Percentiles rank a stretch among this genome's conserved stretches.
These are phyloP conservation scores for Parmelia sp. DNA, from an alignment of 495 filamentous ascomycete species.

Conservation along the genomic window DNA sequence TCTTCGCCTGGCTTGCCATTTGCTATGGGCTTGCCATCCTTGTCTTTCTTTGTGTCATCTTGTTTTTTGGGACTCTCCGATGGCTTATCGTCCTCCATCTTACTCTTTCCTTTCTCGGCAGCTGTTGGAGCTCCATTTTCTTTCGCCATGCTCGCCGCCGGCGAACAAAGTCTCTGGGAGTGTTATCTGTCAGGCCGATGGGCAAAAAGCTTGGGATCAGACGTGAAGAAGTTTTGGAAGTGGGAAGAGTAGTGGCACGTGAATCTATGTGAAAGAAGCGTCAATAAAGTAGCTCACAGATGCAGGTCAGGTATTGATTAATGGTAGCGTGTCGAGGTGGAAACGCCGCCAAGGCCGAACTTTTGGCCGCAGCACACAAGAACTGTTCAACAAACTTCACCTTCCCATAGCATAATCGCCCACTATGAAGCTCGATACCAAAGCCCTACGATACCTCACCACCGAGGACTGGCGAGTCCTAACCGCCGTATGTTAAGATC, in stretches of 20 bases:
- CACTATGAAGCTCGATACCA: conserved; percentile 86
- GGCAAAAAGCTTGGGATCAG: too few species aligned
- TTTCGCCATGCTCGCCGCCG: conserved; percentile 65
- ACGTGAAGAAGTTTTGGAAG: background rate
- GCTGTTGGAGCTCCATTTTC: conserved; percentile 78
- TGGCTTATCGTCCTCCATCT: conserved; percentile 60
- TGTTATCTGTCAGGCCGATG: background rate
- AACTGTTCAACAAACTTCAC: background rate
- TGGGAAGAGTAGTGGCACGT: background rate
- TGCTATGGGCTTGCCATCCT: conserved; percentile 57
- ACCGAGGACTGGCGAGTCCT: conserved; percentile 93
- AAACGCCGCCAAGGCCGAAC: conserved; percentile 12
- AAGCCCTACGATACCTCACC: conserved; percentile 83
- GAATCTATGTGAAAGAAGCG: too few species aligned
- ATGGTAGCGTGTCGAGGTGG: conserved; percentile 2
- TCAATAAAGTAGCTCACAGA: background rate
- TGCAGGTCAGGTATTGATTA: conserved; percentile 8
- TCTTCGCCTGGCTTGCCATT: conserved; percentile 72
- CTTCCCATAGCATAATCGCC: background rate
- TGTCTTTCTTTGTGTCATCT: conserved; percentile 60
- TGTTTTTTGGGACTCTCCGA: conserved; percentile 54
- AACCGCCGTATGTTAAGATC: conserved; percentile 60
- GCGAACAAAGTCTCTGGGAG: background rate
- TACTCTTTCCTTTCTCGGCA: conserved; percentile 93
- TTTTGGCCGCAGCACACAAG: conserved; percentile 3